Base-by-base conservation (phyloP, 1,284 basidiomycete species). In the Apiotrichum akiyoshidainum region DNA sequence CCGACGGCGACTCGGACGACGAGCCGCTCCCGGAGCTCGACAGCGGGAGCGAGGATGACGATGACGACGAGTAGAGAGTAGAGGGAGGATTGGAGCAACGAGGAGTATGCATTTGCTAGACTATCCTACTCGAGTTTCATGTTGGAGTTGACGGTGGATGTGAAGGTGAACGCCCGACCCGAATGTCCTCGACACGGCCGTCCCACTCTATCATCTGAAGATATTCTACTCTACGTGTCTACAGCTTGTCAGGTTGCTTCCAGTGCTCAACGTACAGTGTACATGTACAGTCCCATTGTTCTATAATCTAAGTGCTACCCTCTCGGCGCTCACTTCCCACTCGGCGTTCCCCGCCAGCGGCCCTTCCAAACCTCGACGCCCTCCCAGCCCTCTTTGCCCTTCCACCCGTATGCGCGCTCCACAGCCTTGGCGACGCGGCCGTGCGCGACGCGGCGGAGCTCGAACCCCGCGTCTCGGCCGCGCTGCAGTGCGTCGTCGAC, bases 361-460 rank as follows among this genome's bases (percentile, higher is more conserved):
- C 64, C 71, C 58, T 69, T 73, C 73, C 73, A 77, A 34, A 76
- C 59, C 63, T 77, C 72, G 7, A 77, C 67, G 2, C 70, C 76
- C n/a, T 73, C 72, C 74, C 73, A 77, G 47, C 75, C 74, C 22
- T 68, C 69, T 19, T 39, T 61, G 26, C 26, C 7, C 41, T 48
- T 57, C 76, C 74, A 78, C 0, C 65, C 70, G 37, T 85, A 75
- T n/a, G 79, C 80, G 58, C 83, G 84, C 57, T 83, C 81, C 65
- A 92, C 78, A 1, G 83, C 83, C 68, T 85, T 87, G 31, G 74
- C 76, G 17, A 94, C 68, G 64, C 86, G 86, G 37, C 79, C 83
- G 17, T 79, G 79, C 0, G 85, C 83, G 17, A 93, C 79, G 12
- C 83, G 84, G 52, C 83, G 82, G 39, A 86, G 76, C 12, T 77